These are phyloP conservation scores for Colletotrichum salicis DNA, from an alignment of 2,329 filamentous ascomycete genomes.

Conservation along the genomic window DNA sequence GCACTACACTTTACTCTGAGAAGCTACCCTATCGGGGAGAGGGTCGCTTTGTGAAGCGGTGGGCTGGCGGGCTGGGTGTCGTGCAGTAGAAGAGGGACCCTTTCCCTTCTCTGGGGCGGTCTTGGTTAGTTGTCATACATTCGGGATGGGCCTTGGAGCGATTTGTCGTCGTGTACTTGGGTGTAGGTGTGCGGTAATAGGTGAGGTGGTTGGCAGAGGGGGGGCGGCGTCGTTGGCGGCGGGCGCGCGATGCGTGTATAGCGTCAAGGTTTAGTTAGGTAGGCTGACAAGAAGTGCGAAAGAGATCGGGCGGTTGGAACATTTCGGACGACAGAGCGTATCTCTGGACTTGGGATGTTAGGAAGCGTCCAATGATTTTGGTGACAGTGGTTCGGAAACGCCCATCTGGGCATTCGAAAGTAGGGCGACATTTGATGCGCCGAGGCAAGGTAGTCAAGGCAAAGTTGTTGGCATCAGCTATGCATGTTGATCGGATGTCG, in stretches of 20 bases:
- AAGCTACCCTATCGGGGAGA: background rate
- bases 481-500: background rate
- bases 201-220: background rate
- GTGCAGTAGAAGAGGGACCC: slow-evolving; percentile 4
- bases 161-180: background rate
- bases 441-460: background rate
- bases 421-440: background rate
- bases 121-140: slow-evolving; percentile 22
- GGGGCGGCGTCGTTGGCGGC: background rate
- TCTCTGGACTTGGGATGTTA: background rate
- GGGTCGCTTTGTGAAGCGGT: slow-evolving; percentile 1
- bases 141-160: slow-evolving; percentile 29
- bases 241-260: background rate
- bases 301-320: background rate
- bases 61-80: slow-evolving; percentile 12
- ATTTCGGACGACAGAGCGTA: background rate
- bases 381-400: slow-evolving; percentile 1
- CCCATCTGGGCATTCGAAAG: slow-evolving; percentile 1
- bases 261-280: background rate
- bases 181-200: background rate
- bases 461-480: background rate
- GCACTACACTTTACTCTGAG: background rate
- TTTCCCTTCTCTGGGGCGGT: slow-evolving; percentile 25
- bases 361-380: slow-evolving; percentile 2
- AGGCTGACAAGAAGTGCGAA: background rate